Conservation (phyloP, 179 eudicot genomes). For the Monotropa hypopitys region DNA sequence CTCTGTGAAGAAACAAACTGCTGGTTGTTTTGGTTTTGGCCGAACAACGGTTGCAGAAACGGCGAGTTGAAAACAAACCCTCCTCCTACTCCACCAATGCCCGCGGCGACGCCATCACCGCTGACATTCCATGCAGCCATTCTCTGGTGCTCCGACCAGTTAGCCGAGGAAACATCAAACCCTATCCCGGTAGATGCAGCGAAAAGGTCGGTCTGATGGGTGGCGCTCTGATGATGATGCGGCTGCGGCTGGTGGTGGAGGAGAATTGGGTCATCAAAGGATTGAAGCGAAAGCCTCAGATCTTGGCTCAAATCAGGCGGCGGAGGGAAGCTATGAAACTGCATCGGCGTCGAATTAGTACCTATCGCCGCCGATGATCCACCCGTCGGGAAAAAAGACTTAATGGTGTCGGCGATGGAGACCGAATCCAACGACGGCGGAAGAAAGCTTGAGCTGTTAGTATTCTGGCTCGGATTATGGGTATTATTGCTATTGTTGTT, state of each 20-base stretch:
- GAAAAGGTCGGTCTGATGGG: slow-evolving; percentile 21
- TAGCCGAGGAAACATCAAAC: slow-evolving; percentile 28
- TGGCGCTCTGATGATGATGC: slow-evolving; percentile 16
- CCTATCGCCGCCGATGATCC: slow-evolving; percentile 9
- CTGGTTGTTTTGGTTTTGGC: slow-evolving; percentile 29
- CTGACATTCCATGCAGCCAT: slow-evolving; percentile 20
- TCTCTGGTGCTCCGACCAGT: slow-evolving; percentile 51
- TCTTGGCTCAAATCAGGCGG: slow-evolving; percentile 48
- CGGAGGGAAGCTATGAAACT: slow-evolving; percentile 33
- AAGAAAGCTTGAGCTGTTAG: slow-evolving; percentile 19
- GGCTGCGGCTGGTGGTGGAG: slow-evolving; percentile 10
- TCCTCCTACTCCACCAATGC: slow-evolving; percentile 24
- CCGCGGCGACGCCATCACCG: slow-evolving; percentile 4
- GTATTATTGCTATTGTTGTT: neutral
- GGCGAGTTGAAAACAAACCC: slow-evolving; percentile 32
- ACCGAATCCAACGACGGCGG: slow-evolving; percentile 65
- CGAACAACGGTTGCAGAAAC: slow-evolving; percentile 42
- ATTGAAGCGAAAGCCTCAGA: slow-evolving; percentile 74
- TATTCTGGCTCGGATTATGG: neutral
- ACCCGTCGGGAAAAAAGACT: slow-evolving; percentile 70
- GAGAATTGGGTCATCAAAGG: slow-evolving; percentile 56
- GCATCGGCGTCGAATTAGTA: slow-evolving; percentile 21
- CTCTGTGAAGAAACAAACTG: slow-evolving; percentile 38
- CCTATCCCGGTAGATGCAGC: slow-evolving; percentile 34
- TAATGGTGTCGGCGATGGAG: slow-evolving; percentile 62